Evolutionary conservation across 1,284 basidiomycete genomes (phyloP).

Genomic region (Lentinula novae-zelandiae): DNA sequence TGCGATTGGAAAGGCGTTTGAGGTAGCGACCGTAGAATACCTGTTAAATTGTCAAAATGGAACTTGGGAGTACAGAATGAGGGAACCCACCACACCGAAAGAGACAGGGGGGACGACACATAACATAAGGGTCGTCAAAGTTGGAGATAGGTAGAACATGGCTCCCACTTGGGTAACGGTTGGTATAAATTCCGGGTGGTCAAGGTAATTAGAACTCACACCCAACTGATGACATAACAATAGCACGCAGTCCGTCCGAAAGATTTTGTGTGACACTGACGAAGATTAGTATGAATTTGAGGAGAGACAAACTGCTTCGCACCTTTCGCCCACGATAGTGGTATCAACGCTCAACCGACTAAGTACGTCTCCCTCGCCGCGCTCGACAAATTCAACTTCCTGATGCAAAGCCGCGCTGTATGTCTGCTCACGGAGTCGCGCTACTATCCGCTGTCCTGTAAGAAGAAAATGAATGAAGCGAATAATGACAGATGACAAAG

Average conservation of each 20-base stretch:
- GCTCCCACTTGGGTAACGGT: slow-evolving; percentile 64
- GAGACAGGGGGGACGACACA: slow-evolving; percentile 94
- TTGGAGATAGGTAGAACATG: slow-evolving; percentile 95
- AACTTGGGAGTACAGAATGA: neutral
- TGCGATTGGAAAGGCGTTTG: slow-evolving; percentile 86
- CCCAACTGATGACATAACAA: slow-evolving; percentile 88
- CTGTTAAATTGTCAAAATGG: slow-evolving; percentile 30
- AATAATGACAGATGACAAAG: neutral
- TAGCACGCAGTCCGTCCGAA: slow-evolving; percentile 84
- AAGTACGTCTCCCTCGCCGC: slow-evolving; percentile 91
- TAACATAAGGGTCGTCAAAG: slow-evolving; percentile 90
- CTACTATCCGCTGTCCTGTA: slow-evolving; percentile 88
- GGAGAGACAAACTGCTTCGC: slow-evolving; percentile 1
- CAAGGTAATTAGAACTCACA: slow-evolving; percentile 41
- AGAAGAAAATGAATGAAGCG: neutral
- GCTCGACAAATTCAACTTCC: slow-evolving; percentile 91
- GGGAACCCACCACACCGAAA: slow-evolving; percentile 76
- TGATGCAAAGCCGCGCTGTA: slow-evolving; percentile 83
- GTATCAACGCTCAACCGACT: slow-evolving; percentile 91
- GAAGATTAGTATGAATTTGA: neutral
- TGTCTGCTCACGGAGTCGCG: slow-evolving; percentile 79
- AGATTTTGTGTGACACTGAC: slow-evolving; percentile 86
- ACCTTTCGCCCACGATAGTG: slow-evolving; percentile 94
- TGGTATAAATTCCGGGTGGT: neutral
- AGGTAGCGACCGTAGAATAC: slow-evolving; percentile 95